Conservation (phyloP, 78 protist genomes). For the Dictyostelium intermedium region DNA sequence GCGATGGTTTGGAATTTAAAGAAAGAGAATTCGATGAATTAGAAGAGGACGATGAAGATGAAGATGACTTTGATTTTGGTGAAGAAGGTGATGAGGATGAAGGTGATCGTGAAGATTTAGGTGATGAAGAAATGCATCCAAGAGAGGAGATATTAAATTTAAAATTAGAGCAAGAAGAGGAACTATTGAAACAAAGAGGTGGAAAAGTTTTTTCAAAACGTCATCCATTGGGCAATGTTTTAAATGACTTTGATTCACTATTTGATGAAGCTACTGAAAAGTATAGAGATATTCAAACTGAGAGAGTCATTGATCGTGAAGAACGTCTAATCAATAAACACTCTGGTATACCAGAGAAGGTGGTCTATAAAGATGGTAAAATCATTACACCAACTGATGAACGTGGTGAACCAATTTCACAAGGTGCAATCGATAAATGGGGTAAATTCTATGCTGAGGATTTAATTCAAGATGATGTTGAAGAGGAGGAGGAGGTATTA, state of each 20-base stretch:
- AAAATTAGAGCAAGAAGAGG: neutral
- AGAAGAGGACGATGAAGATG: conserved; percentile 10
- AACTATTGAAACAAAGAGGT: neutral
- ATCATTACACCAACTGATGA: conserved; percentile 22
- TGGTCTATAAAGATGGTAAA: conserved; percentile 15
- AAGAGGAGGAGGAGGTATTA: conserved; percentile 35
- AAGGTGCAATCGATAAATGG: conserved; percentile 36
- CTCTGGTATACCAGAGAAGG: conserved; percentile 32
- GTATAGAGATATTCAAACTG: neutral
- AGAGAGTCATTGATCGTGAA: conserved; percentile 29
- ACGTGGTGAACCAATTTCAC: conserved; percentile 55
- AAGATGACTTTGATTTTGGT: neutral
- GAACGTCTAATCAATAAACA: neutral
- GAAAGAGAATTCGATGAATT: conserved; percentile 20
- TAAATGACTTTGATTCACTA: conserved; percentile 26
- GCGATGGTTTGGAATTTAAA: neutral
- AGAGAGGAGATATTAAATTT: neutral
- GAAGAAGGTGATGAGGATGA: conserved; percentile 23
- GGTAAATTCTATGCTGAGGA: conserved; percentile 44
- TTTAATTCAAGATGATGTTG: neutral
- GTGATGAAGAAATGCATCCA: neutral
- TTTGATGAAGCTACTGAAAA: neutral
- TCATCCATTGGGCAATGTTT: neutral
- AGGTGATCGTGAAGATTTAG: conserved; percentile 1
- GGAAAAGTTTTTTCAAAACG: neutral